Evolutionary conservation across 495 filamentous ascomycete species (phyloP), one percentile per base, ranked within the genome.

Genomic region (Daldinia bambusicola): DNA sequence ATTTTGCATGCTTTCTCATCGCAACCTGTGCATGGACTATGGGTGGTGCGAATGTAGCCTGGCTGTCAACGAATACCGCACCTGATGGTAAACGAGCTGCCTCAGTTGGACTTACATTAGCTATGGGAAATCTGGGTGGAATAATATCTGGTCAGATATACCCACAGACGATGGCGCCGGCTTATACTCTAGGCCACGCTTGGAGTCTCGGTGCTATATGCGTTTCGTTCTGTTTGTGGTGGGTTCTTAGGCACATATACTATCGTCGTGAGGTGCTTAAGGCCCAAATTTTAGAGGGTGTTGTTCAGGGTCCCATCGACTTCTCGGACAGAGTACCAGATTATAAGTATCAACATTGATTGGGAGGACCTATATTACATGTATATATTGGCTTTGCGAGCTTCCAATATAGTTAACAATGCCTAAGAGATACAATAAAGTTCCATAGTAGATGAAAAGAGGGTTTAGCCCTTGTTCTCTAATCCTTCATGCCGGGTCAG

Each of bases 1-100:
- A 92, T 70, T 77, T 75, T 16, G 91, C 88, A 8, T 90, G 88
- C 34, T 85, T 90, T 65, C 80, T 92, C 12, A 85, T 92, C 8
- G 89, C 90, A 0, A 80, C 88, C 5, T 76, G 75, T n/a, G 76
- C 67, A 13, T 67, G 72, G 43, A 65, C 60, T 18, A 76, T 71
- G 63, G 74, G 71, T 0, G 69, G 71, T n/a, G 70, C 90, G 31
- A 89, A 89, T 14, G 78, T 92, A 50, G 86, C 89, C 12, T 93
- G 90, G 90, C 68, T 83, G 13, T 80, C 82, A 2, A 80, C 74
- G 5, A 84, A 83, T 37, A 72, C 69, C 6, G 80, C 80, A 0
- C 79, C 79, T 0, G 82, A 84, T 57, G 80, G 81, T 14, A 84
- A 84, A 45, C 72, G 82, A 55, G 81, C 79, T 16, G 81, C 79